Percentiles rank a stretch among this genome's conserved stretches.
Conservation (phyloP, 2,329 filamentous ascomycete species). For the Aotearoamyces nothofagi region DNA sequence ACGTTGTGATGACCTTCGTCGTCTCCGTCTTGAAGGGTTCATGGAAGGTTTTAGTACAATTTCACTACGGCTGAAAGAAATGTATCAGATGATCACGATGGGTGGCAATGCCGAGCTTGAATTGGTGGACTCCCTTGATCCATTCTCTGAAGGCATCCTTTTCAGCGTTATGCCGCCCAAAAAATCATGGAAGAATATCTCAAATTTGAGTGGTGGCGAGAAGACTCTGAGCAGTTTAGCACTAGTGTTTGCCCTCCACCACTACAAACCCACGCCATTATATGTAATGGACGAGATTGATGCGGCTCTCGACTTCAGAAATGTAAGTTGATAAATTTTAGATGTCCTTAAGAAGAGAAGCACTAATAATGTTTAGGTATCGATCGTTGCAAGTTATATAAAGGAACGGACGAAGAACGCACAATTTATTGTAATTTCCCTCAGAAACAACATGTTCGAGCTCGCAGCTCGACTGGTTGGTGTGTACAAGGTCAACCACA, state of each 20-base stretch:
- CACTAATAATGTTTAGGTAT: slow-evolving; percentile 46
- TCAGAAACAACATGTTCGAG: slow-evolving; percentile 99
- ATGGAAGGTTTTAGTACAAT: slow-evolving; percentile 96
- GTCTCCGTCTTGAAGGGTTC: slow-evolving; percentile 84
- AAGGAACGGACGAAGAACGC: slow-evolving; percentile 98
- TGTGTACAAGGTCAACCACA: slow-evolving; percentile 99
- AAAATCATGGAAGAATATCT: slow-evolving; percentile 99
- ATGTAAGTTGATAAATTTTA: slow-evolving; percentile 45
- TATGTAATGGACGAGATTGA: slow-evolving; percentile 99
- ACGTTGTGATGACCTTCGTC: slow-evolving; percentile 80
- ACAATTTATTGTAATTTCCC: slow-evolving; percentile 95
- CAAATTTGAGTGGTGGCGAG: slow-evolving; percentile 88
- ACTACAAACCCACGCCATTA: slow-evolving; percentile 92
- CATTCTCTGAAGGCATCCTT: slow-evolving; percentile 90
- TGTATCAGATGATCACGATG: slow-evolving; percentile 99
- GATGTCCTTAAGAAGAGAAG: not conserved
- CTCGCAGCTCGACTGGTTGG: slow-evolving; percentile 88
- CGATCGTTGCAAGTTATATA: slow-evolving; percentile 97
- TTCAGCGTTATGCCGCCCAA: slow-evolving; percentile 99
- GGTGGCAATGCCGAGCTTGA: slow-evolving; percentile 96
- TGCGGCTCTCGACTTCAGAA: slow-evolving; percentile 91
- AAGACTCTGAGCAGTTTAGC: slow-evolving; percentile 91
- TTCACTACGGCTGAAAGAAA: slow-evolving; percentile 89
- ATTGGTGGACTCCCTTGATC: slow-evolving; percentile 88
- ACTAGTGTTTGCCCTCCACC: slow-evolving; percentile 93